Evolutionary conservation across 2,329 filamentous ascomycete genomes (phyloP).

Genomic region (Chalara sp.): DNA sequence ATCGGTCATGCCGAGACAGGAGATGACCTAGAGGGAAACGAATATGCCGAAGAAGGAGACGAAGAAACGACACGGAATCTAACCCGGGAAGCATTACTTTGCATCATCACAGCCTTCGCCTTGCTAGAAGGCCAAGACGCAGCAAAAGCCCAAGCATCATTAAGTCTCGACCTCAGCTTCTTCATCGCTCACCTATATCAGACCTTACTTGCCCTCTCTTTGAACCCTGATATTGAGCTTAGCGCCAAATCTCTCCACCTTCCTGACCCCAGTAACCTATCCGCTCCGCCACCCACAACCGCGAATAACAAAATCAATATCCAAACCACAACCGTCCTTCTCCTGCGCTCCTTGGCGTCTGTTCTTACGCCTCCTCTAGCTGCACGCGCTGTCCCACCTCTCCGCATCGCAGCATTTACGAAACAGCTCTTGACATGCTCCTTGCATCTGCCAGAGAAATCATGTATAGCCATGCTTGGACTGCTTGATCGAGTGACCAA

Average conservation of each 20-base stretch:
- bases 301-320: slow-evolving; percentile 76
- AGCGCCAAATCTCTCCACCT: slow-evolving; percentile 67
- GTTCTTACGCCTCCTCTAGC: slow-evolving; percentile 72
- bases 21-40: slow-evolving; percentile 35
- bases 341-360: slow-evolving; percentile 78
- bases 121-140: slow-evolving; percentile 91
- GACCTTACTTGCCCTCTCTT: slow-evolving; percentile 68
- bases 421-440: slow-evolving; percentile 82
- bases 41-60: slow-evolving; percentile 30
- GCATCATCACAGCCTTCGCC: slow-evolving; percentile 94
- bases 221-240: slow-evolving; percentile 82
- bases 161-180: slow-evolving; percentile 88
- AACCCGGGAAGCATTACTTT: slow-evolving; percentile 82
- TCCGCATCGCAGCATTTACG: slow-evolving; percentile 83
- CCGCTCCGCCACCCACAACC: slow-evolving; percentile 31
- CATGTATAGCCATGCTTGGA: slow-evolving; percentile 69
- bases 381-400: slow-evolving; percentile 68
- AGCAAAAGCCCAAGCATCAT: slow-evolving; percentile 70
- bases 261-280: slow-evolving; percentile 51
- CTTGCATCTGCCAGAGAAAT: slow-evolving; percentile 87
- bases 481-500: slow-evolving; percentile 73
- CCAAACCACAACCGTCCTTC: slow-evolving; percentile 86
- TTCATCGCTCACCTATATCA: slow-evolving; percentile 94
- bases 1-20: slow-evolving; percentile 67
- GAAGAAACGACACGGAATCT: slow-evolving; percentile 59